Percentiles rank a stretch among this genome's conserved stretches.
phyloP scores from a whole-genome alignment of 768 basidiomycete genomes.

The Collybia nuda region DNA sequence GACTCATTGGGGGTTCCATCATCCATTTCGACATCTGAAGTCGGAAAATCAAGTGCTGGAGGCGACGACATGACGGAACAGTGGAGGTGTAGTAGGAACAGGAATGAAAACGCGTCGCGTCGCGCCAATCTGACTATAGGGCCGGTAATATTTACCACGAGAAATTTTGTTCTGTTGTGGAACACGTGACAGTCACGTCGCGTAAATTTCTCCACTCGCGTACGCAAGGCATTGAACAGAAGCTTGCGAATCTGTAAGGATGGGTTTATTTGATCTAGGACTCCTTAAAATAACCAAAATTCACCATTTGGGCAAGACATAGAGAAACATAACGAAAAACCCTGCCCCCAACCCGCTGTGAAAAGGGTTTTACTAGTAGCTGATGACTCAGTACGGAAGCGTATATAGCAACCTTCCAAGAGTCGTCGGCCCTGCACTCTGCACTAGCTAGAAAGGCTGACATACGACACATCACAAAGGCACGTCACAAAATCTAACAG shows the following conservation, averaged over 20 bases:
- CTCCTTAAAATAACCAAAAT: no score
- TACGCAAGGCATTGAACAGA: constrained; percentile 1
- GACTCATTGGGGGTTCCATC: constrained; percentile 34
- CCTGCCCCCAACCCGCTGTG: no score
- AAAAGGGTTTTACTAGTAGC: no score
- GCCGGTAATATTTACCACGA: constrained; percentile 26
- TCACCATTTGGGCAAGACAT: no score
- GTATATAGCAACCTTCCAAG: no score
- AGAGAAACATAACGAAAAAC: no score
- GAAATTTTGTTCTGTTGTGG: background rate
- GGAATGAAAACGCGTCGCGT: constrained; percentile 44
- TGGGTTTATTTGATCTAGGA: no score
- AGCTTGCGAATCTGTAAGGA: background rate
- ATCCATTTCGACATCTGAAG: constrained; percentile 60
- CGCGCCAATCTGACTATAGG: constrained; percentile 54
- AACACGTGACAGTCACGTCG: constrained; percentile 4
- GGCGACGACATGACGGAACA: constrained; percentile 59
- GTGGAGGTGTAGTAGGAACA: constrained; percentile 9
- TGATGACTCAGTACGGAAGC: no score
- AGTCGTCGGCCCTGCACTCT: no score
- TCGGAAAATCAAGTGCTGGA: constrained; percentile 62
- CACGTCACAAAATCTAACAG: no score
- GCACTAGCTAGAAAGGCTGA: no score
- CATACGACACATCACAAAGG: no score
- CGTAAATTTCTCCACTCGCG: background rate